Conservation (phyloP, 306 rosid species). For the Trifolium repens region DNA sequence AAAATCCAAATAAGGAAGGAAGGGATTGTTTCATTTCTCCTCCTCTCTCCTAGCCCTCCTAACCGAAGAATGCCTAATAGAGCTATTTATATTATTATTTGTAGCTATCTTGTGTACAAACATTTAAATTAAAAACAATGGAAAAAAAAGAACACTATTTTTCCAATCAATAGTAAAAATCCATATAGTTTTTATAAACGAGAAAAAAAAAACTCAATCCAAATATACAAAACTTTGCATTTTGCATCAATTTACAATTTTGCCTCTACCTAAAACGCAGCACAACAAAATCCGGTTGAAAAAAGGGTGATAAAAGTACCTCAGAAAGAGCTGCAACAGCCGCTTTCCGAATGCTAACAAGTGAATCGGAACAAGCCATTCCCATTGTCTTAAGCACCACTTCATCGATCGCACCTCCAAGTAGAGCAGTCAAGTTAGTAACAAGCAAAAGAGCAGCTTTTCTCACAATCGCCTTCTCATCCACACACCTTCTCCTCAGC, state of each 20-base stretch:
- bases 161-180: background rate
- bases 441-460: slow-evolving; percentile 81
- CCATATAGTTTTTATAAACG: background rate
- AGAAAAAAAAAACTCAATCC: background rate
- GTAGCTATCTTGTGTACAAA: background rate
- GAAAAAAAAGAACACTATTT: background rate
- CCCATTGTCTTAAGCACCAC: slow-evolving; percentile 80
- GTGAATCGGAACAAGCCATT: slow-evolving; percentile 91
- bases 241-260: background rate
- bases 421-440: slow-evolving; percentile 71
- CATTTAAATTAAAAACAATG: background rate
- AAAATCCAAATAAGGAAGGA: background rate
- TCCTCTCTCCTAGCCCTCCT: background rate
- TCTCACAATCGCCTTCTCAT: slow-evolving; percentile 91
- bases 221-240: background rate
- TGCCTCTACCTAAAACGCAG: background rate
- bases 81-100: background rate
- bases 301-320: slow-evolving; percentile 46
- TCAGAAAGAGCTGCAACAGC: slow-evolving; percentile 80
- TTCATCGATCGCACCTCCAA: slow-evolving; percentile 74
- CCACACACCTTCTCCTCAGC: slow-evolving; percentile 78
- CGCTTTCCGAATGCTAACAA: slow-evolving; percentile 86
- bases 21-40: background rate
- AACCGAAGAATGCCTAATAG: background rate
- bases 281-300: slow-evolving; percentile 3